Evolutionary conservation across 192 early-diverging fungal genomes (phyloP).

Genomic region (Thamnidium elegans): DNA sequence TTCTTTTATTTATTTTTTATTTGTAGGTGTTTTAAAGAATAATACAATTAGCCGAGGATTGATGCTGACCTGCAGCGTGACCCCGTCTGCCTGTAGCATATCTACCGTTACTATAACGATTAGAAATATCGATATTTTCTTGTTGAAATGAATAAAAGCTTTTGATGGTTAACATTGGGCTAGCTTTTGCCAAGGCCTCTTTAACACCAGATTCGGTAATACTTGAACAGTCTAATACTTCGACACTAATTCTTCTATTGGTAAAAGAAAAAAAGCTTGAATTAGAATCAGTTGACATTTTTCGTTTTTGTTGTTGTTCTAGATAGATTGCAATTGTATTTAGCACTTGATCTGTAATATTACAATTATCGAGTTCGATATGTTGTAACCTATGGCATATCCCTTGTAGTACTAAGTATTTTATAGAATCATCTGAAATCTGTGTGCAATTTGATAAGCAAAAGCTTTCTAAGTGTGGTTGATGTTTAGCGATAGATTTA

Average conservation of each 20-base stretch:
- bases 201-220: constrained; percentile 47
- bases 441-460: constrained; percentile 41
- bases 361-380: constrained; percentile 47
- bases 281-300: constrained; percentile 11
- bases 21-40: no score
- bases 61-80: constrained; percentile 7
- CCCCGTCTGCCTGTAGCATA: neutral
- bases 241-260: constrained; percentile 25
- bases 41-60: constrained; percentile 11
- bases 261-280: constrained; percentile 5
- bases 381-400: constrained; percentile 33
- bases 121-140: neutral
- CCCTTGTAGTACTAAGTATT: constrained; percentile 27
- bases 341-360: constrained; percentile 42
- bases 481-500: constrained; percentile 28
- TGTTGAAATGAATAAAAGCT: constrained; percentile 48
- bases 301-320: constrained; percentile 31
- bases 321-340: constrained; percentile 45
- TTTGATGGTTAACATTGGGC: constrained; percentile 39
- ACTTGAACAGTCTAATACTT: constrained; percentile 51
- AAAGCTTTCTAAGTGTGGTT: constrained; percentile 25
- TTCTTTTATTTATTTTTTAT: neutral
- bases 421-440: constrained; percentile 37
- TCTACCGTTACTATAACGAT: neutral
- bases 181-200: constrained; percentile 33